phyloP scores from a whole-genome alignment of 768 basidiomycete species.

The Mycena venus region DNA sequence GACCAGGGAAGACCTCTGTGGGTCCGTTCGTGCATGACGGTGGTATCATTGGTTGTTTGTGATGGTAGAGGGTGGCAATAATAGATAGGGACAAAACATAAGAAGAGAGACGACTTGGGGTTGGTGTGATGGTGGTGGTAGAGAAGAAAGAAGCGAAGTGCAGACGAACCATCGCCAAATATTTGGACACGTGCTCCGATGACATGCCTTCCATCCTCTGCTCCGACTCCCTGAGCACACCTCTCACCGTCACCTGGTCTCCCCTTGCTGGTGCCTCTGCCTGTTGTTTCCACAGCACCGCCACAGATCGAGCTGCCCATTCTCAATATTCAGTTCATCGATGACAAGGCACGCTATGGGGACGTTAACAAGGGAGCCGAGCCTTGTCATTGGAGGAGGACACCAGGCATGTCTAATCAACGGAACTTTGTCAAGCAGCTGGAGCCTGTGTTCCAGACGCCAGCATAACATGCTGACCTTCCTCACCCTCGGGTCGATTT shows the following conservation, averaged over 20 bases:
- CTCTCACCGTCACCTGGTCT: constrained; percentile 54
- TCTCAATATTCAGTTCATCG: constrained; percentile 59
- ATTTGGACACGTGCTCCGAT: too few relatives aligned
- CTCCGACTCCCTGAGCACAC: too few relatives aligned
- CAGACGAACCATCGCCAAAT: too few relatives aligned
- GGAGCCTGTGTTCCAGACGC: constrained; percentile 80
- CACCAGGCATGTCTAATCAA: constrained; percentile 79
- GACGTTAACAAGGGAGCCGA: constrained; percentile 55
- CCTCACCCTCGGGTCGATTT: constrained; percentile 58
- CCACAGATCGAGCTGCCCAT: constrained; percentile 47
- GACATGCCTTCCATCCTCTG: too few relatives aligned
- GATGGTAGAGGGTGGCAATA: too few relatives aligned
- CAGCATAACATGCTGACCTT: constrained; percentile 68
- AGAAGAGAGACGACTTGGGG: too few relatives aligned
- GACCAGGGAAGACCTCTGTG: too few relatives aligned
- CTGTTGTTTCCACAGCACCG: constrained; percentile 33
- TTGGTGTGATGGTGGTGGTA: too few relatives aligned
- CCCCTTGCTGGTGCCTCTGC: constrained; percentile 58
- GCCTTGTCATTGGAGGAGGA: constrained; percentile 68
- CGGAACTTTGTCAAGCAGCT: constrained; percentile 86
- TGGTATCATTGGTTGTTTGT: too few relatives aligned
- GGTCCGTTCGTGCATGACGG: too few relatives aligned
- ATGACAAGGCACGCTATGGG: constrained; percentile 57
- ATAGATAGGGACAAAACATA: too few relatives aligned
- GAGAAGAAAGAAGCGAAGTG: too few relatives aligned